Conservation (phyloP, 345 rosid genomes). For the Gynandropsis gynandra region DNA sequence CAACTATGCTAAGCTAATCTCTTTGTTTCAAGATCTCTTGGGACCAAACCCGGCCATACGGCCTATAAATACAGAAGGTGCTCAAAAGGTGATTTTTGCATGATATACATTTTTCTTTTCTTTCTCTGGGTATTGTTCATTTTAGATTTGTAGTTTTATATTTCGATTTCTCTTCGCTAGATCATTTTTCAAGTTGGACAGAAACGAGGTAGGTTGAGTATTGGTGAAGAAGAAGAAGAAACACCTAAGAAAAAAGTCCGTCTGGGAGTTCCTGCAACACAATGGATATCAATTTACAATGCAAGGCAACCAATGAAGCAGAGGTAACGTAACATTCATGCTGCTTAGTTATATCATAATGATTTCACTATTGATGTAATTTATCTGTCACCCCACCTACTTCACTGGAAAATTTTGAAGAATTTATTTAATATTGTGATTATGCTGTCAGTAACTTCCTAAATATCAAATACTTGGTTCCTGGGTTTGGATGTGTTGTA, state of each 20-base stretch:
- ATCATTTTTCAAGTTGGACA: conserved; percentile 85
- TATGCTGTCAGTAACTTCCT: background rate
- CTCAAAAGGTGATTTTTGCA: conserved; percentile 62
- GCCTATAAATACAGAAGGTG: conserved; percentile 95
- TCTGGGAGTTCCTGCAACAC: conserved; percentile 87
- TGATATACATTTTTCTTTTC: conserved; percentile 15
- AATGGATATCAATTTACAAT: conserved; percentile 95
- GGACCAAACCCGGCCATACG: conserved; percentile 70
- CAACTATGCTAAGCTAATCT: conserved; percentile 79
- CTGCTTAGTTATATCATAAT: conserved; percentile 4
- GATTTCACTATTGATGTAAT: conserved; percentile 2
- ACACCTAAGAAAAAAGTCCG: conserved; percentile 90
- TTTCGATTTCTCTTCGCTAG: conserved; percentile 27
- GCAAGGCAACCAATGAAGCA: conserved; percentile 97
- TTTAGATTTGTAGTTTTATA: conserved; percentile 14
- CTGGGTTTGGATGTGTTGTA: conserved; percentile 9
- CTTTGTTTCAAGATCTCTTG: conserved; percentile 67
- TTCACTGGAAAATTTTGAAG: background rate
- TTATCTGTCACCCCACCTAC: conserved; percentile 10
- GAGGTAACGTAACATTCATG: conserved; percentile 46
- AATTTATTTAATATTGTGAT: background rate
- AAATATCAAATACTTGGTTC: background rate
- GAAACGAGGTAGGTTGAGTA: conserved; percentile 78
- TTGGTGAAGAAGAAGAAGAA: conserved; percentile 83
- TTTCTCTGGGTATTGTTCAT: conserved; percentile 3